Base-by-base conservation (phyloP, 441 rosid genomes). In the Arabidopsis lyrata region DNA sequence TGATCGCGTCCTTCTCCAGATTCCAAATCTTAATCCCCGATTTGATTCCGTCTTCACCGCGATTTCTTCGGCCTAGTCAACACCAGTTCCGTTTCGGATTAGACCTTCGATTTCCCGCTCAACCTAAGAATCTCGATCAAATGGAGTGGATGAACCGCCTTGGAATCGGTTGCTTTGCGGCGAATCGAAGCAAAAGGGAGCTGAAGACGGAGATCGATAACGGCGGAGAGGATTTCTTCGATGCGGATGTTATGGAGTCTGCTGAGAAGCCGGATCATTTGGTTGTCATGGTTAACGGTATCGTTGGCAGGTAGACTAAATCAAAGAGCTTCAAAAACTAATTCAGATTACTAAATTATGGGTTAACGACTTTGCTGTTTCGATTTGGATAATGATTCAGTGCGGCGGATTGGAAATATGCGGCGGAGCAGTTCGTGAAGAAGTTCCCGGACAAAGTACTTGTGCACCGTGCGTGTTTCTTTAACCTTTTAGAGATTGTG, bases 331-430 rank as follows among this genome's bases (percentile, higher is more conserved):
- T 56, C 0, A 22, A 31, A 31, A 3, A 10, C 5, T 2, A 15
- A 11, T 42, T 54, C 38, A 13, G 70, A 38, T 56, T 41, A 56
- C 6, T 29, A 29, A n/a, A 24, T 8, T 7, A 2, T 29, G 31
- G 31, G 5, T n/a, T 34, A 0, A 2, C n/a, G 16, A 36, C 13
- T 49, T 13, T 55, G 35, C 16, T 24, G 2, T 32, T 22, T 34
- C 53, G 56, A 35, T 36, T 27, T 65, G 63, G 49, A 16, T 55
- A 35, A 63, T 77, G 63, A 12, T 58, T 53, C 80, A 93, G 96
- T 84, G 85, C 95, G 75, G 84, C 87, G 78, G 97, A 93, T 78
- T 93, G 97, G 98, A 88, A 84, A 80, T 93, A 82, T 76, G 97
- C 96, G 76, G 95, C 96, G 29, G 86, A 86, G 66, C 93, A 93